Evolutionary conservation across 2,329 filamentous ascomycete species (phyloP).

Genomic region (Trichothecium sympodiale): DNA sequence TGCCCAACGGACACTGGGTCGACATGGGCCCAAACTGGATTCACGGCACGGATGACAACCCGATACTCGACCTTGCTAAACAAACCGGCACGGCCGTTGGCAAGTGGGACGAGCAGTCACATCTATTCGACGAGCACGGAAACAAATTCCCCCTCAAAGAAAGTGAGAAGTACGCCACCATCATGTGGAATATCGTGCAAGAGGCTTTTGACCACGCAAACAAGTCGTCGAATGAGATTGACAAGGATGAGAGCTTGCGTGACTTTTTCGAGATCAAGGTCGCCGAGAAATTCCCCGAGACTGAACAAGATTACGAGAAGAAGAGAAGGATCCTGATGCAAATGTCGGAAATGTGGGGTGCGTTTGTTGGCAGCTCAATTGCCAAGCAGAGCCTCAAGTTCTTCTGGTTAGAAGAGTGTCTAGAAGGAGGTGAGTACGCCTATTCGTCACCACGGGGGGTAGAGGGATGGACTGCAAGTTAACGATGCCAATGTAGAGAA

Average conservation of each 20-base stretch:
- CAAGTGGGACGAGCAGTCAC: conserved; percentile 39
- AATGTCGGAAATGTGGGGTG: conserved; percentile 56
- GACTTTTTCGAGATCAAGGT: conserved; percentile 42
- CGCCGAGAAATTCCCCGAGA: conserved; percentile 32
- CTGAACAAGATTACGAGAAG: conserved; percentile 25
- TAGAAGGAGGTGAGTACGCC: conserved; percentile 54
- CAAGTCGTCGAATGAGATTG: conserved; percentile 36
- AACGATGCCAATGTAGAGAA: conserved; percentile 42
- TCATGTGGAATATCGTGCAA: conserved; percentile 59
- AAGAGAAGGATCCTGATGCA: conserved; percentile 35
- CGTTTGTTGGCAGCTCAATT: conserved; percentile 57
- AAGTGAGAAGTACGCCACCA: conserved; percentile 33
- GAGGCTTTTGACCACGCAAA: conserved; percentile 59
- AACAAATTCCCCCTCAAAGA: conserved; percentile 33
- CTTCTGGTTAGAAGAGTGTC: conserved; percentile 69
- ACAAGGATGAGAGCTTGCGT: conserved; percentile 33
- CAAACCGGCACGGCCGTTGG: conserved; percentile 42
- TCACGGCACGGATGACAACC: conserved; percentile 61
- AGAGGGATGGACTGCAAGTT: too few relatives aligned
- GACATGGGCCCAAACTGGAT: conserved; percentile 71
- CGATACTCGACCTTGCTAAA: conserved; percentile 55
- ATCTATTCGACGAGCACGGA: conserved; percentile 47
- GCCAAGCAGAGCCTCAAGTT: conserved; percentile 59
- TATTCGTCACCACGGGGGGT: too few relatives aligned
- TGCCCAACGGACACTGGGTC: conserved; percentile 37